These are phyloP conservation scores for Colletotrichum lindemuthianum DNA, from an alignment of 2,329 filamentous ascomycete species.

Conservation along the genomic window DNA sequence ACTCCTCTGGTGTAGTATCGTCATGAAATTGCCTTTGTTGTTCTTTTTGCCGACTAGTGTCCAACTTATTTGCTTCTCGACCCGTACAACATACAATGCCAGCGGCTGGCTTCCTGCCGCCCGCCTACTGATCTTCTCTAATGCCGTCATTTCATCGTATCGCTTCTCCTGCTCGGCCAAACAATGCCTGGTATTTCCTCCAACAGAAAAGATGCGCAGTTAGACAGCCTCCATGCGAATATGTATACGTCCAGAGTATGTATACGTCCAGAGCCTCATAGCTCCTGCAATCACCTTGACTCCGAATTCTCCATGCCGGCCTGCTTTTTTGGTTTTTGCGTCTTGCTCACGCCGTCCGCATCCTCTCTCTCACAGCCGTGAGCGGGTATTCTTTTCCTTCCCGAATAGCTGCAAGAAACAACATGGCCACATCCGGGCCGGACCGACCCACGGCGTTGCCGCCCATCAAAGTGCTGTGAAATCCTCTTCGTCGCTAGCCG, in stretches of 20 bases:
- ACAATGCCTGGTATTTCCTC: slow-evolving; percentile 32
- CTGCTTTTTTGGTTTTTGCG: slow-evolving; percentile 23
- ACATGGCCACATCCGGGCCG: background rate
- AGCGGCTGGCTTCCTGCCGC: slow-evolving; percentile 1
- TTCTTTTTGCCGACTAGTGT: slow-evolving; percentile 1
- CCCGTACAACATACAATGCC: slow-evolving; percentile 23
- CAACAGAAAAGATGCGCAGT: slow-evolving; percentile 27
- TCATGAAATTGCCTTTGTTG: slow-evolving; percentile 1
- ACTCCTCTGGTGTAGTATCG: background rate
- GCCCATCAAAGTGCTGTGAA: background rate
- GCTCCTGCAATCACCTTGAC: slow-evolving; percentile 19
- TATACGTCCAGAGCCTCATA: slow-evolving; percentile 24
- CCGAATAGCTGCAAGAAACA: background rate
- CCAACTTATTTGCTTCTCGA: slow-evolving; percentile 3
- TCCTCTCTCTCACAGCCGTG: background rate
- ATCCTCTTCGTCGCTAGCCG: background rate
- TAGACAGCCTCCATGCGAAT: slow-evolving; percentile 10
- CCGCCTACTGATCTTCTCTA: slow-evolving; percentile 15
- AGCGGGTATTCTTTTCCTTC: slow-evolving; percentile 15
- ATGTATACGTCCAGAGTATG: slow-evolving; percentile 12
- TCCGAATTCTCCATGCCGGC: slow-evolving; percentile 20
- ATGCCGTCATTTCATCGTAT: slow-evolving; percentile 29
- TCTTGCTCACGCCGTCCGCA: slow-evolving; percentile 9
- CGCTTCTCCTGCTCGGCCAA: slow-evolving; percentile 18
- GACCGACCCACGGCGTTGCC: background rate